Conservation (phyloP, 768 basidiomycete genomes). For the Hemileccinum rubropunctum region DNA sequence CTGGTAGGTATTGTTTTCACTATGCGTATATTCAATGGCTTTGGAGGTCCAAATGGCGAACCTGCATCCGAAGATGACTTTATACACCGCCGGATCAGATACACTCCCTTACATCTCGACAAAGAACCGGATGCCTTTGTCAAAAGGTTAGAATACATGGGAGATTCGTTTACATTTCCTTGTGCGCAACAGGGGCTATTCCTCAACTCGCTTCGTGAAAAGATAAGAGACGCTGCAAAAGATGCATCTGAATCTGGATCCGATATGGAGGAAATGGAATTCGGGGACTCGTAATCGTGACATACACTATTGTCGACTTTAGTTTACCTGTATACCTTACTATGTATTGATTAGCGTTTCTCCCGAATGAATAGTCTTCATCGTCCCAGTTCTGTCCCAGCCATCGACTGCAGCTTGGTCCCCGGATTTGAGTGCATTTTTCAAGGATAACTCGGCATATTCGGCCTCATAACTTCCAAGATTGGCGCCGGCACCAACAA, state of each 20-base stretch:
- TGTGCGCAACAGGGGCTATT: constrained; percentile 66
- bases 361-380: neutral
- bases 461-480: constrained; percentile 60
- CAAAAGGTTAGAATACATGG: constrained; percentile 60
- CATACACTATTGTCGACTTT: constrained; percentile 1
- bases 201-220: constrained; percentile 57
- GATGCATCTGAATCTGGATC: constrained; percentile 22
- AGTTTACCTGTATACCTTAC: constrained; percentile 15
- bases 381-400: constrained; percentile 56
- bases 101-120: constrained; percentile 62
- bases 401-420: constrained; percentile 45
- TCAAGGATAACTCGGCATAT: constrained; percentile 50
- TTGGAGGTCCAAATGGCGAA: constrained; percentile 29
- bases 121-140: constrained; percentile 56
- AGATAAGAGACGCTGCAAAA: constrained; percentile 38
- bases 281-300: constrained; percentile 19
- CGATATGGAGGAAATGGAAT: constrained; percentile 26
- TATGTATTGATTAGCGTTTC: constrained; percentile 8
- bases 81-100: constrained; percentile 42
- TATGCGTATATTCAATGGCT: constrained; percentile 46
- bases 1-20: constrained; percentile 58
- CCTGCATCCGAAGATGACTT: constrained; percentile 33
- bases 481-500: constrained; percentile 72
- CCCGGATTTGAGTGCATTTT: constrained; percentile 36
- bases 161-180: constrained; percentile 64